Base-by-base conservation (phyloP, 2,329 filamentous ascomycete genomes). In the Penicillium crustosum region DNA sequence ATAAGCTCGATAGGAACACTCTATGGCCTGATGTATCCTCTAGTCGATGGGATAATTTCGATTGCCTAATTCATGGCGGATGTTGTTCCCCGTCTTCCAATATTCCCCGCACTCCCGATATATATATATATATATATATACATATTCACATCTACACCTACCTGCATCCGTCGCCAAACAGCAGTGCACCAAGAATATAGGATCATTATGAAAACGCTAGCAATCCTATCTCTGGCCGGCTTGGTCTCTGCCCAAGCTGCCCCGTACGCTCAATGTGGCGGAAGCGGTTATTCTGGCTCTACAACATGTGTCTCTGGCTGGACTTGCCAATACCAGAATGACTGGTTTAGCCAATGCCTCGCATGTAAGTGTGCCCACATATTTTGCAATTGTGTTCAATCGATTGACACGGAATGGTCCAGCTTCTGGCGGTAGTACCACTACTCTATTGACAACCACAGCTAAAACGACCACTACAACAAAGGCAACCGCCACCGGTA, bases 331-430 rank as follows among this genome's bases (percentile, higher is more conserved):
- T 58, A 53, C 35, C 54, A 61, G 38, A 67, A 62, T 56, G 61
- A 64, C 12, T 67, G 63, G 58, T 67, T 61, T 38, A 66, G 65
- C 38, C 65, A 67, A 19, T 67, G 65, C 31, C 17, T 65, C 9
- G 43, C 53, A 43, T 57, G 64, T 66, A 52, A 27, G 43, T 52
- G 29, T 33, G 13, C n/a, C 12, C 8, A 8, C 9, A 49, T 27
- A 19, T 15, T 10, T 9, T 25, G 9, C 4, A 27, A 38, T 15
- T 10, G 3, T 36, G 2, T 19, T 19, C 6, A 23, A 12, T 25
- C 9, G 3, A 21, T 10, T 43, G 8, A 55, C 17, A 36, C 15
- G 7, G 3, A 25, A n/a, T 2, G 3, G 2, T 21, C 5, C 5
- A 53, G 54, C 41, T 39, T 25, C 54, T n/a, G 36, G n/a, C 4